A percentile compares a stretch with the other conserved stretches of the same genome.
These are phyloP conservation scores for Sphagnum contortum DNA, from an alignment of 225 moss, liverwort and hornwort genomes.

Conservation along the genomic window DNA sequence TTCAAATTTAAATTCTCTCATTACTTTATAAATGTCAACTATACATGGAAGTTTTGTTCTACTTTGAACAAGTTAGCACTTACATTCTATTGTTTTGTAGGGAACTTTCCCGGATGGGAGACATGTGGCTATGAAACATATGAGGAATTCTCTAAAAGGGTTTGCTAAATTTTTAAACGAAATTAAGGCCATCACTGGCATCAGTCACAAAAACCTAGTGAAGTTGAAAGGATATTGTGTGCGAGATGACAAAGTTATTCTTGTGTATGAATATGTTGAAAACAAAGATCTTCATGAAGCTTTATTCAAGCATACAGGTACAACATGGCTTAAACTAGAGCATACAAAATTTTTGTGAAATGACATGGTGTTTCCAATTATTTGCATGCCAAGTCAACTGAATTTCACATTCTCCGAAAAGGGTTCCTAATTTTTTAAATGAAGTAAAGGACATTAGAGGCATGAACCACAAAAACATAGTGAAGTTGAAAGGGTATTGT, in stretches of 20 bases:
- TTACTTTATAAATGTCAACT: neutral
- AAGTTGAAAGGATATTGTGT: constrained; percentile 60
- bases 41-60: constrained; percentile 7
- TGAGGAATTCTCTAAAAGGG: constrained; percentile 24
- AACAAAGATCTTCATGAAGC: constrained; percentile 54
- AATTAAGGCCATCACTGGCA: constrained; percentile 47
- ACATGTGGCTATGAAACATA: constrained; percentile 36
- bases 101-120: constrained; percentile 23
- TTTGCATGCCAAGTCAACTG: too few relatives aligned
- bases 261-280: constrained; percentile 62
- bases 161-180: constrained; percentile 41
- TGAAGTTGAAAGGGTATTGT: constrained; percentile 59
- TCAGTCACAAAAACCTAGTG: constrained; percentile 48
- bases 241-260: constrained; percentile 33
- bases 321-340: too few relatives aligned
- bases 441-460: neutral
- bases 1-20: neutral
- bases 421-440: neutral
- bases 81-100: constrained; percentile 16
- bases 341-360: too few relatives aligned
- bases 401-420: too few relatives aligned
- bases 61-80: constrained; percentile 15
- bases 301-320: constrained; percentile 5
- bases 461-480: neutral
- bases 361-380: too few relatives aligned